Evolutionary conservation across 2,329 filamentous ascomycete species (phyloP), one percentile per base, ranked within the genome.

Genomic region (Botrytis tulipae): DNA sequence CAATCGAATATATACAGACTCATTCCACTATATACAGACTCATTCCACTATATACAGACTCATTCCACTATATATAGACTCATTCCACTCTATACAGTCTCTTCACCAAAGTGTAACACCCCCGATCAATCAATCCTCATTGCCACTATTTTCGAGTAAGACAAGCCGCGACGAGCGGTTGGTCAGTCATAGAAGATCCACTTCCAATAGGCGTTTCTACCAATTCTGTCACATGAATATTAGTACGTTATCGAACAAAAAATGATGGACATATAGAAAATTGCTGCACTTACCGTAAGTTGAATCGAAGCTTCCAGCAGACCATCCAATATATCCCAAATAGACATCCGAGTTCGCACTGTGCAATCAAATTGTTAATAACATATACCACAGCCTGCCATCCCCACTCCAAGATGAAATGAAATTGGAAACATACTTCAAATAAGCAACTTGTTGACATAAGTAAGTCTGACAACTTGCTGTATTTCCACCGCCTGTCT

Each of bases 401-500:
- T 12, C 16, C 14, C 6, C 22, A 44, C 37, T 51, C 22, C 10
- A 12, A 57, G 3, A 54, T 2, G 54, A 20, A 18, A 25, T 14
- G 16, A 44, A 48, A 0, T 25, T 37, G 9, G 20, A 18, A 35
- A 60, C 75, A 40, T 71, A 78, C 76, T 83, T 78, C 76, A 83
- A 74, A 71, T 77, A 81, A 48, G 76, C 78, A 54, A 83, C 71
- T 61, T 80, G 75, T 69, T 79, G 73, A 75, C 82, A 83, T 32
- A 83, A 66, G 71, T 81, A 77, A 14, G 73, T 78, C n/a, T 78
- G 71, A 74, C 82, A 83, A 66, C 77, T 80, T 2, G 76, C 75
- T 18, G 80, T 70, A 73, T 79, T 81, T 5, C 78, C 78, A 40
- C 79, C 86, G 9, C 87, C 87, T 3, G 85, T 86, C 80, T 89